These are phyloP conservation scores for Coemansia sp. DNA, from an alignment of 192 early-diverging fungal species.

Conservation along the genomic window DNA sequence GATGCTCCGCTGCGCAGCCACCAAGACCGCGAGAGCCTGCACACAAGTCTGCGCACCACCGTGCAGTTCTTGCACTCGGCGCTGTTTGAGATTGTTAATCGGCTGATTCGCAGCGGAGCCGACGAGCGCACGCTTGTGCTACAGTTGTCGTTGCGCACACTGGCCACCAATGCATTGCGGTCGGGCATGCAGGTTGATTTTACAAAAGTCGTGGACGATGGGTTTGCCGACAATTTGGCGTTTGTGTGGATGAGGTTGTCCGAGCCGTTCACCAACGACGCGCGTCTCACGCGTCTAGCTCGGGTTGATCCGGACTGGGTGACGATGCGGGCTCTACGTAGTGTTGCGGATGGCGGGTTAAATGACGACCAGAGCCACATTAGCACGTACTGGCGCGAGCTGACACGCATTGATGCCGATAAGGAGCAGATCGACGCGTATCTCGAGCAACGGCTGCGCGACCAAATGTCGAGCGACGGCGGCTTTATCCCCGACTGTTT, in stretches of 20 bases:
- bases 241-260: slow-evolving; percentile 65
- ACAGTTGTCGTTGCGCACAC: slow-evolving; percentile 63
- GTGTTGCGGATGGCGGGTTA: slow-evolving; percentile 37
- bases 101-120: slow-evolving; percentile 67
- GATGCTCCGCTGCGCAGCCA: slow-evolving; percentile 58
- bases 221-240: slow-evolving; percentile 80
- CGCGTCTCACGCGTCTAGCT: slow-evolving; percentile 68
- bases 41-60: slow-evolving; percentile 60
- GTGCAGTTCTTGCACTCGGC: slow-evolving; percentile 59
- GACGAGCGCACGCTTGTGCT: slow-evolving; percentile 62
- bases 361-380: slow-evolving; percentile 35
- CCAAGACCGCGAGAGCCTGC: slow-evolving; percentile 57
- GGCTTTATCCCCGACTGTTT: slow-evolving; percentile 89
- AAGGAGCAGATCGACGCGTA: slow-evolving; percentile 67
- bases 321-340: slow-evolving; percentile 57
- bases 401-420: slow-evolving; percentile 80
- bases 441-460: slow-evolving; percentile 18
- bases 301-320: slow-evolving; percentile 79
- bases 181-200: slow-evolving; percentile 80
- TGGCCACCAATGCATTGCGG: slow-evolving; percentile 68
- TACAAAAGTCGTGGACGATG: slow-evolving; percentile 74
- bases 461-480: not conserved
- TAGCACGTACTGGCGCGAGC: slow-evolving; percentile 58
- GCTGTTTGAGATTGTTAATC: slow-evolving; percentile 57
- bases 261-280: slow-evolving; percentile 82